phyloP scores from a whole-genome alignment of 352 stramenopile genomes.

The Phytophthora syringae region DNA sequence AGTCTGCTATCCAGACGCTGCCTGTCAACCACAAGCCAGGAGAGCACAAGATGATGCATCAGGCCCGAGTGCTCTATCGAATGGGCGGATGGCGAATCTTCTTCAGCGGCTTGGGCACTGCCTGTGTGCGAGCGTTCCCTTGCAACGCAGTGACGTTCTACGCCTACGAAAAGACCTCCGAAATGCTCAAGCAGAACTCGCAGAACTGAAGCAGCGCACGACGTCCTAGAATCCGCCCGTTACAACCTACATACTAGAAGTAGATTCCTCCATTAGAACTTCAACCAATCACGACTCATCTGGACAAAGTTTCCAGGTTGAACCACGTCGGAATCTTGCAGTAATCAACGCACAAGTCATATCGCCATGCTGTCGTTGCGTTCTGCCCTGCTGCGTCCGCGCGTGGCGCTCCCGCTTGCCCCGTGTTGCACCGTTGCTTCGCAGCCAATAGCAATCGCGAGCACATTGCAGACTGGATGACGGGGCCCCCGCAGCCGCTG shows the following conservation, averaged over 20 bases:
- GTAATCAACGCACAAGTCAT: background rate
- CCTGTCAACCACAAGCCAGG: constrained; percentile 54
- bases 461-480: constrained; percentile 68
- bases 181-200: constrained; percentile 63
- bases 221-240: background rate
- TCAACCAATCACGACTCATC: constrained; percentile 22
- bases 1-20: constrained; percentile 86
- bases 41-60: constrained; percentile 79
- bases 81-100: constrained; percentile 78
- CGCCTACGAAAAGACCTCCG: constrained; percentile 82
- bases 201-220: constrained; percentile 25
- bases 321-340: constrained; percentile 30
- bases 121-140: constrained; percentile 82
- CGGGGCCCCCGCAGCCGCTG: constrained; percentile 41
- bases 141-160: constrained; percentile 90
- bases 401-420: background rate
- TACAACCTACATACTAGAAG: constrained; percentile 12
- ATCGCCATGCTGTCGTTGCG: constrained; percentile 28
- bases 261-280: constrained; percentile 17
- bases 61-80: constrained; percentile 68
- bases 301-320: constrained; percentile 4
- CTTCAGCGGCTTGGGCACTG: constrained; percentile 77
- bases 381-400: constrained; percentile 15
- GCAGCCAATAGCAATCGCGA: constrained; percentile 48
- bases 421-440: constrained; percentile 12